Percentiles rank a stretch among this genome's conserved stretches.
phyloP scores from a whole-genome alignment of 306 rosid species.

The Inga laurina region DNA sequence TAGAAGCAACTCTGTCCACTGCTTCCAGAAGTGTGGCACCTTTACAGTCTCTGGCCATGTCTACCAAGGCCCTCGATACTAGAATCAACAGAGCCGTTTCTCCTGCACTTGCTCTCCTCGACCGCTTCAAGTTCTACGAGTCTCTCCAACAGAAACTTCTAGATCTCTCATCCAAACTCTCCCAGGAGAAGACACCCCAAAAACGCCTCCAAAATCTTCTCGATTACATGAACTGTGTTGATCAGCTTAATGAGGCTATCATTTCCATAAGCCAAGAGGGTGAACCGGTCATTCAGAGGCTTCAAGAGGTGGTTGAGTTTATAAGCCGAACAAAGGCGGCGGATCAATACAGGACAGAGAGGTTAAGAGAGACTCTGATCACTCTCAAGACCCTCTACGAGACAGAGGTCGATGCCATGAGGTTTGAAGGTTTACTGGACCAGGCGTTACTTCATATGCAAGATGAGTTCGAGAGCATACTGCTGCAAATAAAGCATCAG shows the following conservation, averaged over 20 bases:
- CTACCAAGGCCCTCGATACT: constrained; percentile 76
- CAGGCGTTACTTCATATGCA: constrained; percentile 73
- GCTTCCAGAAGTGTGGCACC: constrained; percentile 65
- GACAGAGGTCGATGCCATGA: constrained; percentile 73
- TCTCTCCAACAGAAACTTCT: constrained; percentile 56
- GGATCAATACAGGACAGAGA: constrained; percentile 51
- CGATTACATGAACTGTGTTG: constrained; percentile 61
- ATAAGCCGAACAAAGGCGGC: constrained; percentile 85
- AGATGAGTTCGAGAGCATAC: constrained; percentile 68
- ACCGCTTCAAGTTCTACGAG: constrained; percentile 58
- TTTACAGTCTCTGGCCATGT: constrained; percentile 74
- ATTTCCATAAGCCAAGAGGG: constrained; percentile 56
- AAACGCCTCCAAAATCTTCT: constrained; percentile 49
- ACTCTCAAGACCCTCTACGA: constrained; percentile 75
- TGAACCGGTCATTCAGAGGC: constrained; percentile 73
- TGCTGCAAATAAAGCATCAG: constrained; percentile 56
- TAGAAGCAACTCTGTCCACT: constrained; percentile 52
- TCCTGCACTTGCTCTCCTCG: constrained; percentile 66
- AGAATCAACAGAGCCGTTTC: constrained; percentile 73
- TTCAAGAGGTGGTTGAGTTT: constrained; percentile 93
- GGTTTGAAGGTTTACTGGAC: constrained; percentile 80
- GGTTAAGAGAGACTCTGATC: constrained; percentile 67
- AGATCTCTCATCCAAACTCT: constrained; percentile 43
- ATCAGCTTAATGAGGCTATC: constrained; percentile 52
- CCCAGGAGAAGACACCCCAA: constrained; percentile 28